phyloP scores from a whole-genome alignment of 2,329 filamentous ascomycete genomes.

The Trichoderma atrobrunneum region DNA sequence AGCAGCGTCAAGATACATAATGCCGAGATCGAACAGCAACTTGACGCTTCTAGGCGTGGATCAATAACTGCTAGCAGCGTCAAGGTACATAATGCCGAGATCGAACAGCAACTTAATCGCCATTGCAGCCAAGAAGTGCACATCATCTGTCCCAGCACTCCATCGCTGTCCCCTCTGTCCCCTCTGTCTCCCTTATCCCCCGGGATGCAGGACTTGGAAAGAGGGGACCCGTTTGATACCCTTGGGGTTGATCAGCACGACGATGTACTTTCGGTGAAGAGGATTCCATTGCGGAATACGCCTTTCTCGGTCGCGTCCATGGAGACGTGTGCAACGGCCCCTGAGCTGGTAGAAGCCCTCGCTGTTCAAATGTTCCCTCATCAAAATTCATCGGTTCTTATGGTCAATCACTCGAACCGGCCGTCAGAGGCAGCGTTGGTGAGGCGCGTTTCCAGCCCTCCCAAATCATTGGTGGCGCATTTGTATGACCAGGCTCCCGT shows the following conservation, averaged over 20 bases:
- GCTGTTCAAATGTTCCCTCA: conserved; percentile 62
- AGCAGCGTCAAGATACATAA: not conserved
- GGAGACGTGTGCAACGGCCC: conserved; percentile 60
- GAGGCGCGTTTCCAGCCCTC: conserved; percentile 29
- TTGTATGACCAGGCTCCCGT: conserved; percentile 36
- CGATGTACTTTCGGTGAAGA: conserved; percentile 52
- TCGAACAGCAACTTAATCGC: not conserved
- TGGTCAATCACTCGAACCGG: conserved; percentile 56
- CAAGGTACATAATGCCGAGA: not conserved
- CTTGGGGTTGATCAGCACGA: conserved; percentile 50
- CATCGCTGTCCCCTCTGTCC: not conserved
- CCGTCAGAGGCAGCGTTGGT: conserved; percentile 48
- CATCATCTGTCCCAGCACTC: conserved; percentile 2
- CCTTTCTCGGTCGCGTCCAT: conserved; percentile 62
- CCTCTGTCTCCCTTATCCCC: not conserved
- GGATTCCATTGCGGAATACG: conserved; percentile 55
- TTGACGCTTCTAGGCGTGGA: conserved; percentile 47
- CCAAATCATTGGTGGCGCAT: conserved; percentile 38
- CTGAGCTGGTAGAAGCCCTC: conserved; percentile 61
- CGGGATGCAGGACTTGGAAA: conserved; percentile 18
- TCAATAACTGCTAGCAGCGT: conserved; percentile 34
- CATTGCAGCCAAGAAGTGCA: conserved; percentile 6
- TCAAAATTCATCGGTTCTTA: conserved; percentile 61
- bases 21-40: not conserved
- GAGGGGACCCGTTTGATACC: conserved; percentile 33